Percentiles rank a stretch among this genome's conserved stretches.
Conservation (phyloP, 2,329 filamentous ascomycete species). For the Stemphylium beticola region DNA sequence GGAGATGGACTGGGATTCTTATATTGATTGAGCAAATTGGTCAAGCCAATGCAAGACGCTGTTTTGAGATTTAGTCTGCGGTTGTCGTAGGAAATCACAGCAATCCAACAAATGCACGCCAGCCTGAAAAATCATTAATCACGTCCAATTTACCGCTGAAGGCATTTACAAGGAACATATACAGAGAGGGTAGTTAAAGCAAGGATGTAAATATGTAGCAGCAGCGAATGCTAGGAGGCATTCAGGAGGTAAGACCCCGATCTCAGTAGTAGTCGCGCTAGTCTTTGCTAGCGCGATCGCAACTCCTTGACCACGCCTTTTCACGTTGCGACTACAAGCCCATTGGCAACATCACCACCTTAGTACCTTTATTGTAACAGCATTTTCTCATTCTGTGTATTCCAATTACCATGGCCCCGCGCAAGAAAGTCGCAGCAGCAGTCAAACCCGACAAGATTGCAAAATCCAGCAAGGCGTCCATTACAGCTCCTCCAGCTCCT, state of each 20-base stretch:
- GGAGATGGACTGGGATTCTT: conserved; percentile 19
- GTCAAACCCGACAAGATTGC: conserved; percentile 8
- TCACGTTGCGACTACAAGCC: neutral
- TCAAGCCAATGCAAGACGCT: too few relatives aligned
- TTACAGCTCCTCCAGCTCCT: conserved; percentile 21
- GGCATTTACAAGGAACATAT: too few relatives aligned
- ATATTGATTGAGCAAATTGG: neutral
- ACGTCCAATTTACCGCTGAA: too few relatives aligned
- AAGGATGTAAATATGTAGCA: too few relatives aligned
- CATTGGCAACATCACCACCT: neutral
- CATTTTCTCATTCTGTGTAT: neutral
- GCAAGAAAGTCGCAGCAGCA: conserved; percentile 11
- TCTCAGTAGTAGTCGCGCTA: conserved; percentile 6
- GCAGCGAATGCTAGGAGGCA: neutral
- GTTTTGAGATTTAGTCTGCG: too few relatives aligned
- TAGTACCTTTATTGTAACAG: neutral
- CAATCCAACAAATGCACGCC: too few relatives aligned
- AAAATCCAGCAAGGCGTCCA: conserved; percentile 5
- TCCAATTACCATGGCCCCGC: conserved; percentile 21
- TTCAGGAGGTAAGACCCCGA: conserved; percentile 5
- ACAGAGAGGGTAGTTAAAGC: too few relatives aligned
- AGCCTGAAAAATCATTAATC: too few relatives aligned
- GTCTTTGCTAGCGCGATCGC: conserved; percentile 11
- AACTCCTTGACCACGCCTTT: neutral
- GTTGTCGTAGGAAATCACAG: too few relatives aligned